Evolutionary conservation across 768 basidiomycete genomes (phyloP), one percentile per base, ranked within the genome.

Genomic region (Russula dissimulans): DNA sequence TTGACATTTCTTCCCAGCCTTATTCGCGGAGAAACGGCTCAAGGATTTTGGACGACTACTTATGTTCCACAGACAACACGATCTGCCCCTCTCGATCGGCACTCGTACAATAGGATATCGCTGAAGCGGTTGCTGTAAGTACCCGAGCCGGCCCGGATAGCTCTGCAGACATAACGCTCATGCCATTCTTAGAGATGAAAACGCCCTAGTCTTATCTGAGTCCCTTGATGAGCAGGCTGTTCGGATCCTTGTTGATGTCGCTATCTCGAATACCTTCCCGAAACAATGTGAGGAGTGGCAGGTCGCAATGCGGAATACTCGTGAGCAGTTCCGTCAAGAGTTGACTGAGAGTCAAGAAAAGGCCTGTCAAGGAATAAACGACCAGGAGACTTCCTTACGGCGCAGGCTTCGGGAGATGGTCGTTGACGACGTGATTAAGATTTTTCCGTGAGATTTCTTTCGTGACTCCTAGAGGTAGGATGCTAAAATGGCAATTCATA

Each of bases 11-110:
- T 32, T 5, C 42, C 44, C 41, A 34, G 41, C n/a, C 41, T 61
- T 31, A 34, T 66, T 7, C 15, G 32, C 5, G 68, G 68, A 1
- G 68, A 69, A 50, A 58, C 54, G 2, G 14, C 41, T 29, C 68
- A 69, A 47, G 68, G 59, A 4, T 38, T 69, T 22, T 34, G 67
- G n/a, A 62, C 61, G 0, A 39, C 32, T 1, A n/a, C 39, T 5
- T 61, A 59, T 39, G 7, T 64, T 14, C 54, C 47, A 3, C 47
- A 8, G 8, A 3, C 2, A 1, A 44, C n/a, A 17, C 47, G 5
- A 29, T 31, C 41, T n/a, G 34, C 8, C 0, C 0, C 46, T n/a
- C 29, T 41, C 17, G 0, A 41, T 39, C 22, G 26, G 15, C 26
- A 3, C 41, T 1, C 31, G 4, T 45, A n/a, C 12, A 36, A 7